Percentiles rank a stretch among this genome's conserved stretches.
phyloP scores from a whole-genome alignment of 1,139 yeast genomes.

The Hyphopichia pseudoburtonii region DNA sequence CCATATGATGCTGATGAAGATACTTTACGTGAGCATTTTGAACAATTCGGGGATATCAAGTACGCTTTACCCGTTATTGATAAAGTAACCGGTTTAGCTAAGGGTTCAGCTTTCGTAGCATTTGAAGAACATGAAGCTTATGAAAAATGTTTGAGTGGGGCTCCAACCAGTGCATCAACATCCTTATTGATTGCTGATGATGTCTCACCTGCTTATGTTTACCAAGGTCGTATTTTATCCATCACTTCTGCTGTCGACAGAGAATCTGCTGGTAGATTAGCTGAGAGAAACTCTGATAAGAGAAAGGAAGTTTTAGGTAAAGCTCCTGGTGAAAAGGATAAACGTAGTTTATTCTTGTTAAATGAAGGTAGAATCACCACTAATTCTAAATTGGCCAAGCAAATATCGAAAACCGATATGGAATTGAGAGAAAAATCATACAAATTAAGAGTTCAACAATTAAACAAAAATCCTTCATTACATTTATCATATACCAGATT shows the following conservation, averaged over 20 bases:
- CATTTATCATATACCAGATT: conserved; percentile 91
- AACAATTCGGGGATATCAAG: conserved; percentile 80
- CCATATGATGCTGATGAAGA: conserved; percentile 94
- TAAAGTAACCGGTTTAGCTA: conserved; percentile 79
- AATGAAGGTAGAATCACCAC: conserved; percentile 92
- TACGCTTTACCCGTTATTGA: conserved; percentile 95
- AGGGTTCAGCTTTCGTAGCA: conserved; percentile 95
- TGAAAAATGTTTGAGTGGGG: conserved; percentile 66
- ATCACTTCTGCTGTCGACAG: conserved; percentile 85
- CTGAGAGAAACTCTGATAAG: conserved; percentile 70
- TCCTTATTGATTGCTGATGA: conserved; percentile 90
- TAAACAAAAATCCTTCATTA: conserved; percentile 84
- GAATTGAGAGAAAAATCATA: conserved; percentile 88
- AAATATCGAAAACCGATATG: conserved; percentile 69
- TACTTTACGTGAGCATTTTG: conserved; percentile 71
- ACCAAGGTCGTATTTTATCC: conserved; percentile 87
- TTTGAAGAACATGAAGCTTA: conserved; percentile 64
- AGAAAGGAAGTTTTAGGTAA: conserved; percentile 80
- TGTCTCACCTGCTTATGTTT: conserved; percentile 83
- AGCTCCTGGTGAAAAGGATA: conserved; percentile 77
- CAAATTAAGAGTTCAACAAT: conserved; percentile 82
- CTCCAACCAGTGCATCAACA: conserved; percentile 75
- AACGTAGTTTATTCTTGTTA: conserved; percentile 77
- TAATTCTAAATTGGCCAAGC: conserved; percentile 74
- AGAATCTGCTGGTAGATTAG: conserved; percentile 74